Conservation (phyloP, 345 rosid species). For the Rhizophora apiculata region DNA sequence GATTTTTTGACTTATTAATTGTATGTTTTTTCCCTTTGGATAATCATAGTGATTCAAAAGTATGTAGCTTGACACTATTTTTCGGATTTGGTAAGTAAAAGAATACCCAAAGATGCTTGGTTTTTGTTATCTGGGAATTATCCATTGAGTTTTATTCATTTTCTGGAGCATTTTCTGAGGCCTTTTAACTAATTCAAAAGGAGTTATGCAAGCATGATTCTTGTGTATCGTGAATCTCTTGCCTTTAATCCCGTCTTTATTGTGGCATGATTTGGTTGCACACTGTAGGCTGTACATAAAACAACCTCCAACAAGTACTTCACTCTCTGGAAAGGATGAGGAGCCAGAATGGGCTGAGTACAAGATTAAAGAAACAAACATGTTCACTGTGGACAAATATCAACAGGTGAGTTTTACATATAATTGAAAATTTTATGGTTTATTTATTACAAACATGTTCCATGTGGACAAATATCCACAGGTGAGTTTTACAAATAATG, state of each 20-base stretch:
- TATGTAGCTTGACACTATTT: too few species aligned
- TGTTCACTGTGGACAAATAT: constrained; percentile 88
- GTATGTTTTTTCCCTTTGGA: too few species aligned
- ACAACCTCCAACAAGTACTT: constrained; percentile 58
- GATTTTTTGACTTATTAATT: background rate
- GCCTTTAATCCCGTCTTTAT: background rate
- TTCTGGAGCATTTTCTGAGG: background rate
- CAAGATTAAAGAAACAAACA: constrained; percentile 85
- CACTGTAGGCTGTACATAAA: constrained; percentile 68
- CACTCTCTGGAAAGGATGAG: constrained; percentile 49
- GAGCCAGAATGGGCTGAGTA: constrained; percentile 88
- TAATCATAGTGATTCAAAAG: too few species aligned
- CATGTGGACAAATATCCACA: constrained; percentile 87
- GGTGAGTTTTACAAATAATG: constrained; percentile 43
- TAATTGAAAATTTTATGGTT: constrained; percentile 10
- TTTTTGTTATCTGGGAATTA: background rate
- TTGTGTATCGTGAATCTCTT: background rate
- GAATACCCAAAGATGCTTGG: background rate
- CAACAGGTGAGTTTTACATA: constrained; percentile 64
- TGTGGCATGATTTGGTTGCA: constrained; percentile 7
- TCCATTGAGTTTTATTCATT: background rate
- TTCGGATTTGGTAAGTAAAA: too few species aligned
- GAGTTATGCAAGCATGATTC: too few species aligned
- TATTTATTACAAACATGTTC: constrained; percentile 51
- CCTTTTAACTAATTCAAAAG: background rate